phyloP scores from a whole-genome alignment of 139 green algal species.

The Tetraselmis striata region DNA sequence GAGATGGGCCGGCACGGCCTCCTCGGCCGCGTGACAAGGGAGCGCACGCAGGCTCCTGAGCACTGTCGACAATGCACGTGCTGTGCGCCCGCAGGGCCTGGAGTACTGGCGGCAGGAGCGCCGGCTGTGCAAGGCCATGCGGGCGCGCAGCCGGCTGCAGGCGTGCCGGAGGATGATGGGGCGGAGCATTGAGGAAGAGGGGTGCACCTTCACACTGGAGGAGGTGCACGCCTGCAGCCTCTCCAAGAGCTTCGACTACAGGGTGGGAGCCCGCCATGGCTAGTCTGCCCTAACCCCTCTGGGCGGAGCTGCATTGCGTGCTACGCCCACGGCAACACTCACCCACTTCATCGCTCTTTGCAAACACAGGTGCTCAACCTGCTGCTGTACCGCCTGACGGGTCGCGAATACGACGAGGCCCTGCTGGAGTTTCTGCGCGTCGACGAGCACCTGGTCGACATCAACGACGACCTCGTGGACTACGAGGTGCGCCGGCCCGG shows the following conservation, averaged over 20 bases:
- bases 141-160: slow-evolving; percentile 3
- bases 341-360: too few species aligned
- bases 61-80: background rate
- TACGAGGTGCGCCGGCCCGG: too few species aligned
- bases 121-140: slow-evolving; percentile 37
- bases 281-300: too few species aligned
- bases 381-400: slow-evolving; percentile 30
- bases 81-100: slow-evolving; percentile 28
- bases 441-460: slow-evolving; percentile 76
- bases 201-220: slow-evolving; percentile 22
- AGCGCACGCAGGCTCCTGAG: too few species aligned
- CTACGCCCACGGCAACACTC: too few species aligned
- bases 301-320: background rate
- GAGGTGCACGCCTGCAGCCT: slow-evolving; percentile 45
- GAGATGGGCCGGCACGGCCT: too few species aligned
- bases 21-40: too few species aligned
- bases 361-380: slow-evolving; percentile 42
- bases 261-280: slow-evolving; percentile 22
- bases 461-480: slow-evolving; percentile 68
- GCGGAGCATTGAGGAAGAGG: background rate
- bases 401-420: slow-evolving; percentile 16
- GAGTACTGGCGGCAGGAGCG: slow-evolving; percentile 63
- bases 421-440: slow-evolving; percentile 57
- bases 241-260: slow-evolving; percentile 76
- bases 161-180: background rate